Evolutionary conservation across 2,329 filamentous ascomycete species (phyloP).

Genomic region (Dactylellina sp.): DNA sequence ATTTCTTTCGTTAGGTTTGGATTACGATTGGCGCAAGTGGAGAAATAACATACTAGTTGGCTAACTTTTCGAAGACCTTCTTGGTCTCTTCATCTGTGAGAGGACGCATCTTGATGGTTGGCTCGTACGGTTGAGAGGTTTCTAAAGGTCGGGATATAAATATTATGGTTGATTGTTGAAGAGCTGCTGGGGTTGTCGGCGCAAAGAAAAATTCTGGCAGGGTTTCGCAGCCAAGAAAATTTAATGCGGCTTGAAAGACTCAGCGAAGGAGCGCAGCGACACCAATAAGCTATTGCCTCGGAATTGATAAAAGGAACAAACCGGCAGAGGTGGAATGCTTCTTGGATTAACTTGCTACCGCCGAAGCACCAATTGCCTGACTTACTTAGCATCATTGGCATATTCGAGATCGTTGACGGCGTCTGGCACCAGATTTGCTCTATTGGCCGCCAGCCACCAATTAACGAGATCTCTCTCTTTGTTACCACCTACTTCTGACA

Average conservation of each 20-base stretch:
- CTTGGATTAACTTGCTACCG: neutral
- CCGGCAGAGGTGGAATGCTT: conserved; percentile 17
- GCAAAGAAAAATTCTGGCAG: conserved; percentile 41
- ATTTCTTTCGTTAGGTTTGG: conserved; percentile 62
- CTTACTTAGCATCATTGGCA: too few species aligned
- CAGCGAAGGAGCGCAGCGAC: neutral
- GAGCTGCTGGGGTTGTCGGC: conserved; percentile 23
- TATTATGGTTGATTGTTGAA: conserved; percentile 22
- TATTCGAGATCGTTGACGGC: too few species aligned
- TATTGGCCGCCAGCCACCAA: conserved; percentile 6
- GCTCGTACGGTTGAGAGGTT: neutral
- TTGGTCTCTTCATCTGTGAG: conserved; percentile 76
- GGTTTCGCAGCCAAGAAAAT: conserved; percentile 29
- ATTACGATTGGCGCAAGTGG: conserved; percentile 74
- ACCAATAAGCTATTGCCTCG: neutral
- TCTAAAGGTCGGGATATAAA: conserved; percentile 1
- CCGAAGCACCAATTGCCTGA: neutral
- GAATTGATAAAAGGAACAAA: neutral
- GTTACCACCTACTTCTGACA: neutral
- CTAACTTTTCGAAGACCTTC: conserved; percentile 90
- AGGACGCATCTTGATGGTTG: conserved; percentile 74
- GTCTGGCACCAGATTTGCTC: neutral
- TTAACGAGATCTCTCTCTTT: neutral
- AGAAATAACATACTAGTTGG: conserved; percentile 85
- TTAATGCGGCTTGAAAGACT: neutral